phyloP scores from a whole-genome alignment of 2,329 filamentous ascomycete species.

The Amauroascus verrucosus region DNA sequence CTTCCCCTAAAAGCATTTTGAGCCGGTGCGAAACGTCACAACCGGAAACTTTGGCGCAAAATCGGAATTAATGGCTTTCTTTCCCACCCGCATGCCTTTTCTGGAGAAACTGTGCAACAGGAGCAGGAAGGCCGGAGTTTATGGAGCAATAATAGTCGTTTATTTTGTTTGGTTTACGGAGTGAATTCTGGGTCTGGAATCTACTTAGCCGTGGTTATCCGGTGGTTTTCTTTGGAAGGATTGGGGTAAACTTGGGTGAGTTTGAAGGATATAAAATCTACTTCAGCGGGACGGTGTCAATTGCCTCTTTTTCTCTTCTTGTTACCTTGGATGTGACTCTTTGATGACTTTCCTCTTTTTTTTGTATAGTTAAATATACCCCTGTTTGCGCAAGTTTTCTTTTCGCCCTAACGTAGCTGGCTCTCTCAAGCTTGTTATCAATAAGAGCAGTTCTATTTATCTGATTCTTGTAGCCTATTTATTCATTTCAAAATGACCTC shows the following conservation, averaged over 20 bases:
- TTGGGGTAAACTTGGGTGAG: no score
- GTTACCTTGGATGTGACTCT: neutral
- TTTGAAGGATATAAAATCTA: no score
- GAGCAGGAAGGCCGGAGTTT: no score
- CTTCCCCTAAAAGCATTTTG: conserved; percentile 41
- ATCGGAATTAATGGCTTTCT: neutral
- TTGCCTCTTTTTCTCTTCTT: neutral
- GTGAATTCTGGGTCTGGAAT: neutral
- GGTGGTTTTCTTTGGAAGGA: neutral
- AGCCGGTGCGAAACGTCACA: conserved; percentile 26
- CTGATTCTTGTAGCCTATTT: no score
- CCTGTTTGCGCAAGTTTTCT: neutral
- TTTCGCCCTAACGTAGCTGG: no score
- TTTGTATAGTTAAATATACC: neutral
- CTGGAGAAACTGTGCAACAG: no score
- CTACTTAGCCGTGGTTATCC: conserved; percentile 8
- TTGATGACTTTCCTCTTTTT: neutral
- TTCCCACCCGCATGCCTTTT: no score
- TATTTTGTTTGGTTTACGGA: neutral
- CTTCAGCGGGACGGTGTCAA: neutral
- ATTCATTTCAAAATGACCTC: no score
- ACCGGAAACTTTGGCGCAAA: conserved; percentile 1
- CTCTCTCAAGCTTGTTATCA: no score
- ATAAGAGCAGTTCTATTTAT: no score
- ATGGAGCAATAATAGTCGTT: no score